A percentile compares a stretch with the other conserved stretches of the same genome.
Evolutionary conservation across 345 rosid species (phyloP).

Genomic region (Brassica juncea): DNA sequence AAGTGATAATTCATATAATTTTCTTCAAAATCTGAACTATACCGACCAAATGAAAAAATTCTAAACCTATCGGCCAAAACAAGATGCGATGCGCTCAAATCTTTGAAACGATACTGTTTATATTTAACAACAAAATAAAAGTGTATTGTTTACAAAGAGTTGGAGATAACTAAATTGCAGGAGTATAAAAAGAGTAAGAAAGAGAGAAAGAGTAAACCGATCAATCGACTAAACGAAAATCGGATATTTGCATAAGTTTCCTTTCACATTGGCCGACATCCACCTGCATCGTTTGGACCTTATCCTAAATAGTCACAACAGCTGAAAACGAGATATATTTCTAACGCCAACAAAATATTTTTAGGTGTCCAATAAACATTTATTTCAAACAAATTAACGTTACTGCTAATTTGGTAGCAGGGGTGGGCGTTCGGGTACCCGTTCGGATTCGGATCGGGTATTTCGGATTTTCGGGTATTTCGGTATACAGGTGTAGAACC

Average conservation of each 20-base stretch:
- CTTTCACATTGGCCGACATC: conserved; percentile 31
- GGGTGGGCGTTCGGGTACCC: too few species aligned
- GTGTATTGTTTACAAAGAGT: background rate
- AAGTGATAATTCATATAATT: background rate
- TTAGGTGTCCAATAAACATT: background rate
- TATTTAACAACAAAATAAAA: background rate
- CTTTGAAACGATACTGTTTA: background rate
- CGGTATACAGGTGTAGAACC: too few species aligned
- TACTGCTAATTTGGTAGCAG: background rate
- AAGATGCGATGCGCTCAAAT: background rate
- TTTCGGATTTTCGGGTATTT: too few species aligned
- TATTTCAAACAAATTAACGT: background rate
- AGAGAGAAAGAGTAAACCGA: background rate
- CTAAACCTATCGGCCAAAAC: background rate
- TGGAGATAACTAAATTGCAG: background rate
- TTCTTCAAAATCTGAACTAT: background rate
- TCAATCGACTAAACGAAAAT: conserved; percentile 15
- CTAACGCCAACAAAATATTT: background rate
- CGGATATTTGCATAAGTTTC: conserved; percentile 18
- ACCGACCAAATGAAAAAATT: background rate
- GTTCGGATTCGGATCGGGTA: too few species aligned
- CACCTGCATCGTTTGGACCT: conserved; percentile 22
- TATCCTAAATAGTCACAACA: conserved; percentile 3
- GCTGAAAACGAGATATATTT: background rate
- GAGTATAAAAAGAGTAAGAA: background rate